Base-by-base conservation (phyloP, 2,329 filamentous ascomycete species). In the Pseudophaeomoniella oleicola region DNA sequence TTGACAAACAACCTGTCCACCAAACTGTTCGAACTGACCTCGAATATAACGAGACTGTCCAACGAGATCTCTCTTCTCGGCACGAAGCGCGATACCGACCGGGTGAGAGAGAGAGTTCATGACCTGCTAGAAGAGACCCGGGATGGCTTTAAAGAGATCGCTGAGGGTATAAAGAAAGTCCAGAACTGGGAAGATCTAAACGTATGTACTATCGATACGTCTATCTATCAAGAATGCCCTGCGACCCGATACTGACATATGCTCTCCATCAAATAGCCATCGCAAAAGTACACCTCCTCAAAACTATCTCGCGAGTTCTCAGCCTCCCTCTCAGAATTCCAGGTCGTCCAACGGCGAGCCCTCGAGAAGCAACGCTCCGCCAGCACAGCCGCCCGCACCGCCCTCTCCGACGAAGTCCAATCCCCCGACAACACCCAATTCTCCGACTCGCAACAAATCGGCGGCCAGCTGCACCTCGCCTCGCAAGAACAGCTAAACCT, bases 291-390 rank as follows among this genome's bases (percentile, higher is more conserved):
- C 66, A 90, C 86, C 15, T 88, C 94, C 52, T 83, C 88, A 48
- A 96, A 96, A 58, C 72, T 98, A 19, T 88, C 85, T 43, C 82
- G 84, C 52, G 87, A 96, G 56, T 94, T 96, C 66, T 82, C 87
- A 54, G 73, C 82, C 22, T 82, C 83, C 34, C 74, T 96, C 40
- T 75, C 79, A 48, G 87, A 94, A 50, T 98, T 98, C 60, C 88
- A 96, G 62, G 71, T 71, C 38, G 74, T 96, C n/a, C 90, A 96
- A 60, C 77, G 86, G 42, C 74, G 76, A 46, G 87, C 88, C 6
- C 71, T 96, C 42, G 88, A 96, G 56, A 94, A 94, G 56, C 82
- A 96, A 58, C 80, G 87, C 42, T 86, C 87, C 19, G 84, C 85
- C 19, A 81, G 86, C 42, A 75, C 81, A 3, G 86, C 87, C 19